These are phyloP conservation scores for Peziza echinospora DNA, from an alignment of 495 filamentous ascomycete genomes.

Conservation along the genomic window DNA sequence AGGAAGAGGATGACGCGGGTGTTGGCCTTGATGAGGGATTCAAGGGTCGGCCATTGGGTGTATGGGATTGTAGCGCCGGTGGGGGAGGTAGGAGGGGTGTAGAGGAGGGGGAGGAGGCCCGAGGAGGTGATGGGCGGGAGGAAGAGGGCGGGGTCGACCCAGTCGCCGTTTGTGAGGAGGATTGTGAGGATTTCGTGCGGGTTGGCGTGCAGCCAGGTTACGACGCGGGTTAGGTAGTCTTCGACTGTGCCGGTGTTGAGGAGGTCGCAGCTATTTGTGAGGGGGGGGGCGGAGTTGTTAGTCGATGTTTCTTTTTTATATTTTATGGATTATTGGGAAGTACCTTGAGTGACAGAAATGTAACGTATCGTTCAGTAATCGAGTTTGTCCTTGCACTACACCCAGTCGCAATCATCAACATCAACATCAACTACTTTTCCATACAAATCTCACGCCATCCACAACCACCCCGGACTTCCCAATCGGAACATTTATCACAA, in stretches of 20 bases:
- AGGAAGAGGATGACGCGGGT: slow-evolving; percentile 45
- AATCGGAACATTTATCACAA: too few relatives aligned
- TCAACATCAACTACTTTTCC: too few relatives aligned
- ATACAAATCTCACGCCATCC: too few relatives aligned
- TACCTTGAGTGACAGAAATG: slow-evolving; percentile 29
- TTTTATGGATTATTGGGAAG: too few relatives aligned
- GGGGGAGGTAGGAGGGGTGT: slow-evolving; percentile 38
- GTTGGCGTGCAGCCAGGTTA: slow-evolving; percentile 48
- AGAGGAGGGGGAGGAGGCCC: slow-evolving; percentile 48
- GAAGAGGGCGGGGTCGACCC: slow-evolving; percentile 36
- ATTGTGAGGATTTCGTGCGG: slow-evolving; percentile 87
- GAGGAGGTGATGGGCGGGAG: slow-evolving; percentile 37
- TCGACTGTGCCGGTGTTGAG: slow-evolving; percentile 60
- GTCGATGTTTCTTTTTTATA: too few relatives aligned
- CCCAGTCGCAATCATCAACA: not conserved
- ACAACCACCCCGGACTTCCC: too few relatives aligned
- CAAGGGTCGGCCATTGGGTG: slow-evolving; percentile 67
- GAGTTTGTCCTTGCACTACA: slow-evolving; percentile 62
- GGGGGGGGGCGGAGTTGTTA: too few relatives aligned
- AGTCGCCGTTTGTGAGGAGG: slow-evolving; percentile 67
- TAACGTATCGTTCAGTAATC: slow-evolving; percentile 39
- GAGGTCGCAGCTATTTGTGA: slow-evolving; percentile 61
- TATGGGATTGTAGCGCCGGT: slow-evolving; percentile 35
- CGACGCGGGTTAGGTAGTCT: slow-evolving; percentile 46
- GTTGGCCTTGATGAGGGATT: slow-evolving; percentile 43